Evolutionary conservation across 2,329 filamentous ascomycete genomes (phyloP), one percentile per base, ranked within the genome.

Genomic region (Microascus cirrosus): DNA sequence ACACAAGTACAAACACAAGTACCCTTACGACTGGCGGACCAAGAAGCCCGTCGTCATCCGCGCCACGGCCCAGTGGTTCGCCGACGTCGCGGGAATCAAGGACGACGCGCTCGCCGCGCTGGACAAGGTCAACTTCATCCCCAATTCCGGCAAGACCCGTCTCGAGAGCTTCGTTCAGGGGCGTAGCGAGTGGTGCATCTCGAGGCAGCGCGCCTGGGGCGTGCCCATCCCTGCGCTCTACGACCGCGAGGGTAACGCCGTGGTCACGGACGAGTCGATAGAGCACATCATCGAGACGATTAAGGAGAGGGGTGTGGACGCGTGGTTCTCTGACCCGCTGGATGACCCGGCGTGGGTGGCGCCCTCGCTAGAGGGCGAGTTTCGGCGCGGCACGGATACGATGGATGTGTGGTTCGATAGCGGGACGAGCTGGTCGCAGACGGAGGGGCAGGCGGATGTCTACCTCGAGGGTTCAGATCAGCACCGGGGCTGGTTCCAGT

Each of bases 371-470:
- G 73, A 77, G 15, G 76, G 76, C 10, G 67, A 73, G 5, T 94
- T 87, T 67, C 77, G 81, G 54, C 86, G 94, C 61, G 93, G 93
- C 15, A 89, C 78, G 51, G 94, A 99, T 66, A 99, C 94, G 0
- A 99, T 99, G 94, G 94, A 99, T 70, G 94, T 99, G 11, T 99
- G 94, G 94, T 99, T 99, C 65, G 94, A 99, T 70, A 97, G 94
- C 63, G 94, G 94, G 6, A 96, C 89, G 55, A 96, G 90, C 66
- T 99, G 94, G 94, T 87, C 78, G 3, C 78, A 82, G 67, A 76
- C 74, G 32, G 64, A 70, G 10, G 66, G 69, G 32, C 85, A 69
- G 25, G 90, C 90, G 0, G 91, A 99, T 68, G 81, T 97, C 25
- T 97, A 95, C 68, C 80, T 97, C 2, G 94, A 99, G 73, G 94